Evolutionary conservation across 495 filamentous ascomycete genomes (phyloP).

Genomic region (Collariella sp.): DNA sequence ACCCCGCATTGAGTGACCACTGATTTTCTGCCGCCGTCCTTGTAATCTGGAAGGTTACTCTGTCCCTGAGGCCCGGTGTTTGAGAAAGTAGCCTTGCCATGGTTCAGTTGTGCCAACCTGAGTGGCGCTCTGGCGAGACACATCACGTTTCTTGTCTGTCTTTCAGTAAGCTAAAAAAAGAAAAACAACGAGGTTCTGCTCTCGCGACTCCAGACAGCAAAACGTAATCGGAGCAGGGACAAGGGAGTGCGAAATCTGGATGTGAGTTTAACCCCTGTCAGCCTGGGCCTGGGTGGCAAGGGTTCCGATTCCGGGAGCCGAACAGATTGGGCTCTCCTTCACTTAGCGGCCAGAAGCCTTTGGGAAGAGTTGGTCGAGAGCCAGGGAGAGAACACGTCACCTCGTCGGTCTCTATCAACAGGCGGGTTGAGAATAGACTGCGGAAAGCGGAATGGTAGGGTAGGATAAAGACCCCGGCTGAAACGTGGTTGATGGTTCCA

Average conservation of each 20-base stretch:
- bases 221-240: conserved; percentile 3
- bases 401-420: not conserved
- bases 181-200: no score
- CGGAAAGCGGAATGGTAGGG: not conserved
- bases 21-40: not conserved
- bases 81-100: not conserved
- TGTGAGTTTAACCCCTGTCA: not conserved
- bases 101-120: no score
- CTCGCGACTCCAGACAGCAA: conserved; percentile 5
- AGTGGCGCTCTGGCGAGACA: no score
- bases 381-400: not conserved
- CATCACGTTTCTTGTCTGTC: no score
- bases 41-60: conserved; percentile 1
- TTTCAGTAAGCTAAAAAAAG: no score
- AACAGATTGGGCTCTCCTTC: not conserved
- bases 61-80: not conserved
- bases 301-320: not conserved
- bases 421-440: not conserved
- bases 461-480: conserved; percentile 10
- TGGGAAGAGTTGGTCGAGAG: not conserved
- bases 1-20: not conserved
- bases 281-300: not conserved
- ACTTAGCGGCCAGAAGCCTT: no score
- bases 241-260: conserved; percentile 1
- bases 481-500: conserved; percentile 13